Evolutionary conservation across 371 early-diverging fungal species (phyloP), one percentile per base, ranked within the genome.

Genomic region (Mucor mucedo): DNA sequence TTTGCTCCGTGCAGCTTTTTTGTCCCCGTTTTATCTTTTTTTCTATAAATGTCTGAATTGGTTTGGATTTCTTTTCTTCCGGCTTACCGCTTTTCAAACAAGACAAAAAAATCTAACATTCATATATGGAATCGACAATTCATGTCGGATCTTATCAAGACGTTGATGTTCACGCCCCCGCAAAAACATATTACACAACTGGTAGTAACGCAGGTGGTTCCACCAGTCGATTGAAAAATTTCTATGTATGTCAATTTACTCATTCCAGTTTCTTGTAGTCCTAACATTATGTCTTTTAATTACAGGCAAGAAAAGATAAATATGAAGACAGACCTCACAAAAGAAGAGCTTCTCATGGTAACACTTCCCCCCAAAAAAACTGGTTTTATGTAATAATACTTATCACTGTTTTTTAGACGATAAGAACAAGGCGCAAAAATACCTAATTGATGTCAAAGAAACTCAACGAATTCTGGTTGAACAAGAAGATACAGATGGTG

Each of bases 1-100:
- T 21, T 21, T 21, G 1, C 21, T 21, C 21, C 21, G 21, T 21
- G 21, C 21, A 21, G 21, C n/a, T 21, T 21, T 21, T 21, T 21
- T 8, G 35, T 8, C 4, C 35, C 4, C 8, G 21, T 16, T 4
- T 16, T 2, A 5, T 21, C 16, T 99, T 44, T 99, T 99, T 87
- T 97, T 99, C 30, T 95, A 95, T 27, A 86, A 99, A 66, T 99
- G 98, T 71, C 80, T 98, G 63, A 97, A 90, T 79, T 40, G n/a
- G 21, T 47, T 21, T 21, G 4, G 3, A 21, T 9, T 28, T 40
- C 9, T 55, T 39, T 40, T 39, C 21, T 40, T 40, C 30, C 4
- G 10, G 30, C 28, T n/a, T 44, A 8, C 16, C 32, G 42, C 16
- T 27, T 33, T 9, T 32, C 30, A 6, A 7, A 44, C 13, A 54